These are phyloP conservation scores for Cicer chorassanicum DNA, from an alignment of 306 rosid species.

Conservation along the genomic window DNA sequence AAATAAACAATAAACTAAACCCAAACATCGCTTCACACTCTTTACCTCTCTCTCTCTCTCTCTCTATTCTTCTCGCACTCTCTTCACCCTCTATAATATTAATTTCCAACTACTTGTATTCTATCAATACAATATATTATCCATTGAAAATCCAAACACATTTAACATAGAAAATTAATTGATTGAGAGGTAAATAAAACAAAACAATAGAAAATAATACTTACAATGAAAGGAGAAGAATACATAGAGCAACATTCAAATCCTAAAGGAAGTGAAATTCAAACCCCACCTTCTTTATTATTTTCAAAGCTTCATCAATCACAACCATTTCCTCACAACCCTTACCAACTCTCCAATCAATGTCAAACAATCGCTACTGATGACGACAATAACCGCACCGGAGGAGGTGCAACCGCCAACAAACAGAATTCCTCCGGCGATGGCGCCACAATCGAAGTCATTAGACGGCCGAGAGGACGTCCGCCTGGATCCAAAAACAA, in stretches of 20 bases:
- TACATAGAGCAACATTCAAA: constrained; percentile 54
- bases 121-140: constrained; percentile 11
- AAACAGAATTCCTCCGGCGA: constrained; percentile 58
- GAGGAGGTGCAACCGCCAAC: constrained; percentile 36
- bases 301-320: constrained; percentile 75
- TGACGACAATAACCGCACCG: constrained; percentile 37
- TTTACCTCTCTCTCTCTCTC: constrained; percentile 9
- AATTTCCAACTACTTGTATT: neutral
- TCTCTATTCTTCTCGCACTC: neutral
- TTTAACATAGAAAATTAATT: constrained; percentile 17
- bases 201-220: neutral
- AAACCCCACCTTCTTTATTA: constrained; percentile 41
- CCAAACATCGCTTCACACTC: constrained; percentile 32
- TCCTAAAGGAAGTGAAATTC: constrained; percentile 46
- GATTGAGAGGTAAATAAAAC: neutral
- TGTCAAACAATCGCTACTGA: constrained; percentile 50
- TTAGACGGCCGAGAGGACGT: constrained; percentile 80
- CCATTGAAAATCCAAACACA: constrained; percentile 24
- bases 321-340: constrained; percentile 50
- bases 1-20: constrained; percentile 51
- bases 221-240: constrained; percentile 72
- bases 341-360: constrained; percentile 56
- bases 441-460: constrained; percentile 78
- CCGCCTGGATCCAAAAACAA: constrained; percentile 94
- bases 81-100: neutral